Evolutionary conservation across 2,329 filamentous ascomycete genomes (phyloP).

Genomic region (Chaetomium olivaceum): DNA sequence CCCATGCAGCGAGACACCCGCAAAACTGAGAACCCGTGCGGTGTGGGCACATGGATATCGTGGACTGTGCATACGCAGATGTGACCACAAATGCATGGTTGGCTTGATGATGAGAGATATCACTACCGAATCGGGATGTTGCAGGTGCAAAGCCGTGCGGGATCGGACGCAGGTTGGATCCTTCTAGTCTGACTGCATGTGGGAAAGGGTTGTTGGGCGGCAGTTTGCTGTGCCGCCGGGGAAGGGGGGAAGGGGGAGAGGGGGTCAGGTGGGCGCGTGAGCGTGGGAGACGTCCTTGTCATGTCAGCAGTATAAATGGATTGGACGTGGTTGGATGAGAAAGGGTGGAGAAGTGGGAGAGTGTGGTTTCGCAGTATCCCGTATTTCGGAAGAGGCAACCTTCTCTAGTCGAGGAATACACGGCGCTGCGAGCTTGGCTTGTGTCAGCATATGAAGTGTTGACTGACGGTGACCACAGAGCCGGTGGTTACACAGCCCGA

Average conservation of each 20-base stretch:
- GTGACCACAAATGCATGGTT: not conserved
- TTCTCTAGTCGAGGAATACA: not conserved
- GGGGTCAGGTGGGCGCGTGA: not conserved
- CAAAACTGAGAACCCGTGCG: not conserved
- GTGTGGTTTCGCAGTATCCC: not conserved
- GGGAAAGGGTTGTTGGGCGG: constrained; percentile 8
- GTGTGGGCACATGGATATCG: no score
- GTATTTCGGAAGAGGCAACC: not conserved
- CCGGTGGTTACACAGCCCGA: not conserved
- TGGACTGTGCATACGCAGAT: no score
- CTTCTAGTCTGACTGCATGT: not conserved
- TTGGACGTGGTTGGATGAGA: not conserved
- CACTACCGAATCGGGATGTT: not conserved
- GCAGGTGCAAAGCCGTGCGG: constrained; percentile 2
- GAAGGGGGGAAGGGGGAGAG: not conserved
- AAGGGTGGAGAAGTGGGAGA: not conserved
- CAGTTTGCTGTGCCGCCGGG: not conserved
- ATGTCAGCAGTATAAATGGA: not conserved
- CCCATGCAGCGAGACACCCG: not conserved
- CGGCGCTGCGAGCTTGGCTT: not conserved
- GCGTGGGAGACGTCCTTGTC: not conserved
- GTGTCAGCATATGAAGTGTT: not conserved
- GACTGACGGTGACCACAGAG: constrained; percentile 6
- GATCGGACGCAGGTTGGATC: constrained; percentile 6
- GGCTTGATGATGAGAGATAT: not conserved